These are phyloP conservation scores for Davidsoniella virescens DNA, from an alignment of 2,329 filamentous ascomycete genomes.

Conservation along the genomic window DNA sequence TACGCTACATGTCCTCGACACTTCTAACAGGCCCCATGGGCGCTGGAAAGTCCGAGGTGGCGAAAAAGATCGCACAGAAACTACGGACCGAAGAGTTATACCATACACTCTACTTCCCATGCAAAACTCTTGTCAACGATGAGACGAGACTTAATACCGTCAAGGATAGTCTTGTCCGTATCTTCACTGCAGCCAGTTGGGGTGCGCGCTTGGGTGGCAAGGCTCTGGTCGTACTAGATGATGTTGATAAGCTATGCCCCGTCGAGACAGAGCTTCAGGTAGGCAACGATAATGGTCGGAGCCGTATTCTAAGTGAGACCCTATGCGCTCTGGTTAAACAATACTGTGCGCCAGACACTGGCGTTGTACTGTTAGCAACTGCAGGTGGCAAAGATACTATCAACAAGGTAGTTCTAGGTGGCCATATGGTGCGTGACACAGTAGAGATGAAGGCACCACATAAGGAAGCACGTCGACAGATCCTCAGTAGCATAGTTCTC, in stretches of 20 bases:
- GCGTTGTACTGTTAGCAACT: conserved; percentile 75
- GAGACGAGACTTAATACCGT: conserved; percentile 80
- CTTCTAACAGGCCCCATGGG: conserved; percentile 79
- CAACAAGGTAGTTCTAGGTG: conserved; percentile 78
- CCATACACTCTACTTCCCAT: conserved; percentile 73
- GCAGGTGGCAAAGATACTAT: conserved; percentile 85
- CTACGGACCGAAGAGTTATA: conserved; percentile 60
- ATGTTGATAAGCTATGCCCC: conserved; percentile 83
- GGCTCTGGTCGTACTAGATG: conserved; percentile 75
- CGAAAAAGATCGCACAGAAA: conserved; percentile 57
- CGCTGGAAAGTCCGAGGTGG: conserved; percentile 73
- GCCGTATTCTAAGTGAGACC: conserved; percentile 79
- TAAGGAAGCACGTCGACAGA: conserved; percentile 71
- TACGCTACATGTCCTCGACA: conserved; percentile 77
- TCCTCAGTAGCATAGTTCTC: conserved; percentile 64
- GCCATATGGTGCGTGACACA: conserved; percentile 85
- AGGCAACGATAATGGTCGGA: conserved; percentile 82
- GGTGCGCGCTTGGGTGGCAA: conserved; percentile 72
- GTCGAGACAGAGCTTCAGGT: conserved; percentile 89
- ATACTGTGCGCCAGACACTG: conserved; percentile 63
- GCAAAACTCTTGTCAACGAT: conserved; percentile 73
- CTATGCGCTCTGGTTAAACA: conserved; percentile 70
- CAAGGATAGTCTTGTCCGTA: conserved; percentile 68
- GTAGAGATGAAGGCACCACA: conserved; percentile 77
- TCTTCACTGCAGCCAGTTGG: conserved; percentile 87